phyloP scores from a whole-genome alignment of 2,329 filamentous ascomycete species.

The Cucurbitaria berberidis region DNA sequence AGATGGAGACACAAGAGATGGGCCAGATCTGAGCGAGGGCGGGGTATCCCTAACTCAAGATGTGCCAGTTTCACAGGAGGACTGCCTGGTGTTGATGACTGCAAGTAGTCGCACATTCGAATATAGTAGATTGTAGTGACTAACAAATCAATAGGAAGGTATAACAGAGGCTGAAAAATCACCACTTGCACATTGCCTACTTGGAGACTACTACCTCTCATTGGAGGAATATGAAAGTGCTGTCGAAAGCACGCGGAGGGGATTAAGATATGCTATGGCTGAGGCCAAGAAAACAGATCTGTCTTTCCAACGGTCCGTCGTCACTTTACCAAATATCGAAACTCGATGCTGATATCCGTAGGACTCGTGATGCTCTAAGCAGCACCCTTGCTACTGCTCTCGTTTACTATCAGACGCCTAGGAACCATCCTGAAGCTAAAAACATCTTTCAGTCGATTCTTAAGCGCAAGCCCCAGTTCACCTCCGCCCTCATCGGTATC shows the following conservation, averaged over 20 bases:
- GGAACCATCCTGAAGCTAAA: slow-evolving; percentile 88
- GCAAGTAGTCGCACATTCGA: slow-evolving; percentile 21
- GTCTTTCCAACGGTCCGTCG: slow-evolving; percentile 55
- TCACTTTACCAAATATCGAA: slow-evolving; percentile 1
- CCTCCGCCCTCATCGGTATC: slow-evolving; percentile 83
- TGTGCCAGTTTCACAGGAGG: slow-evolving; percentile 70
- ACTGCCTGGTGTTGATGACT: slow-evolving; percentile 80
- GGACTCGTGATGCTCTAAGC: slow-evolving; percentile 74
- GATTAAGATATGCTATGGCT: slow-evolving; percentile 64
- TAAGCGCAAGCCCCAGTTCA: slow-evolving; percentile 74
- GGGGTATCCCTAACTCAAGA: slow-evolving; percentile 55
- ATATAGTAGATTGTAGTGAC: too few species aligned
- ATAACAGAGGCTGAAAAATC: slow-evolving; percentile 64
- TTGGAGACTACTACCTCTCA: slow-evolving; percentile 81
- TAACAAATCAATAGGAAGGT: slow-evolving; percentile 49
- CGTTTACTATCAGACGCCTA: slow-evolving; percentile 87
- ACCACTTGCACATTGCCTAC: slow-evolving; percentile 79
- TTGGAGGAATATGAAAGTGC: slow-evolving; percentile 85
- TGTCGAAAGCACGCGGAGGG: slow-evolving; percentile 79
- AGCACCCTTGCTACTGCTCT: slow-evolving; percentile 84
- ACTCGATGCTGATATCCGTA: neutral
- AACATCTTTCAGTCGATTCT: slow-evolving; percentile 84
- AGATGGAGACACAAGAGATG: slow-evolving; percentile 40
- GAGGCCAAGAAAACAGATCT: slow-evolving; percentile 73
- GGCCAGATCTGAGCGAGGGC: slow-evolving; percentile 55